These are phyloP conservation scores for Epichloe hybrida DNA, from an alignment of 2,329 filamentous ascomycete genomes.

Conservation along the genomic window DNA sequence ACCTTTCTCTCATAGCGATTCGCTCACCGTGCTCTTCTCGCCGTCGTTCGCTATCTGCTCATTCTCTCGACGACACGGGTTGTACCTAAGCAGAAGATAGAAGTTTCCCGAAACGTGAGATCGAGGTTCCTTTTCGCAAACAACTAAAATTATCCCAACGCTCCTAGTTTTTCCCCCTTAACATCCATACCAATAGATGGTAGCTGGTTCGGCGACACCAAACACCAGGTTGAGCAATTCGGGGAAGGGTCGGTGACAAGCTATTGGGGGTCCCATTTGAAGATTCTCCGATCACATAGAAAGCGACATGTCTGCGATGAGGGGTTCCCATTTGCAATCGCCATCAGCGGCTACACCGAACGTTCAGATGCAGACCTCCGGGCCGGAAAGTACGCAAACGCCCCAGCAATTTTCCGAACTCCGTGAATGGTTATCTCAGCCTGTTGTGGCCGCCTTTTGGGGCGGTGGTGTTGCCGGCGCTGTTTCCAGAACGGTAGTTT, in stretches of 20 bases:
- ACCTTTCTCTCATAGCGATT: background rate
- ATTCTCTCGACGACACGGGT: background rate
- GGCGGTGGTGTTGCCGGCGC: constrained; percentile 89
- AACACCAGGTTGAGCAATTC: constrained; percentile 8
- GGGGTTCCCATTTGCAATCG: constrained; percentile 8
- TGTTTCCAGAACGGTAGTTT: constrained; percentile 95
- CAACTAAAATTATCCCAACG: background rate
- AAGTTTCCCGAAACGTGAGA: background rate
- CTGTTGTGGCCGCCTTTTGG: constrained; percentile 81
- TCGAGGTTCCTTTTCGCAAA: background rate
- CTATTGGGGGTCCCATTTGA: constrained; percentile 7
- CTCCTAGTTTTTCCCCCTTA: background rate
- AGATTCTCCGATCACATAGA: background rate
- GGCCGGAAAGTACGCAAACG: constrained; percentile 13
- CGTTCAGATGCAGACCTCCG: constrained; percentile 12
- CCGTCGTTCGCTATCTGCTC: background rate
- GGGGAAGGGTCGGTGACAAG: constrained; percentile 8
- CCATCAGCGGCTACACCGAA: constrained; percentile 3
- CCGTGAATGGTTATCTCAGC: constrained; percentile 53
- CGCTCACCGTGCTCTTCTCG: background rate
- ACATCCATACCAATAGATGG: constrained; percentile 8
- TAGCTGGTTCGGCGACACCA: constrained; percentile 7
- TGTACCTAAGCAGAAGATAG: background rate
- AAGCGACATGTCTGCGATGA: constrained; percentile 19
- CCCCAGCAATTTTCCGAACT: constrained; percentile 19